Base-by-base conservation (phyloP, 805 yeast species). In the Zygotorulaspora sp. region DNA sequence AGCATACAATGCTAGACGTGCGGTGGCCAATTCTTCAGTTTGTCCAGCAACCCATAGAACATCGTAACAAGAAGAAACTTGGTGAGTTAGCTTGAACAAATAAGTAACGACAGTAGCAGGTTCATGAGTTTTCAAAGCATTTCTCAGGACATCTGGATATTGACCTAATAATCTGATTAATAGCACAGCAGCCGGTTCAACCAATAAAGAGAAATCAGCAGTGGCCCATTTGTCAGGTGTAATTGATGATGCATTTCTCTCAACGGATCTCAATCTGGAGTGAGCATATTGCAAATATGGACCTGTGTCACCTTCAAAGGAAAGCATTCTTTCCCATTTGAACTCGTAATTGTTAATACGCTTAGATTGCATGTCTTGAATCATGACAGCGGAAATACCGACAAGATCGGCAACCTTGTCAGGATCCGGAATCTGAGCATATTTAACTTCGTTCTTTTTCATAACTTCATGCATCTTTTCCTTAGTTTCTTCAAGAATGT, bases 301-400 rank as follows among this genome's bases (percentile, higher is more conserved):
- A 62, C 98, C 98, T 40, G 98, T 92, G 67, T 92, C 98, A 67
- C 98, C 98, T 72, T 92, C 98, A 50, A 92, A 89, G 3, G 97
- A 87, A 30, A 84, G 75, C 97, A 92, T 92, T 71, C 98, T 83
- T 55, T 85, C 87, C 98, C 98, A 92, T 66, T 87, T 85, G 69
- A 92, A 92, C 56, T 81, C 86, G 70, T 92, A 92, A 70, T 92
- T 90, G 72, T 90, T 88, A 66, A 90, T 77, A 66, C 99, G 83
- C 71, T 92, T 92, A 44, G 95, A 80, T 67, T 86, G 94, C 97
- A 92, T 89, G 66, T 92, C 99, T 74, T 92, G 99, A 57, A 92
- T 85, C 96, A 92, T 89, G 44, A 92, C 95, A 5, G 98, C 98
- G 20, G 96, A 83, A 41, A 92, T 83, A 62, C 98, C 99, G 43